A percentile compares a stretch with the other conserved stretches of the same genome.
Conservation (phyloP, 306 rosid species). For the Datisca glomerata region DNA sequence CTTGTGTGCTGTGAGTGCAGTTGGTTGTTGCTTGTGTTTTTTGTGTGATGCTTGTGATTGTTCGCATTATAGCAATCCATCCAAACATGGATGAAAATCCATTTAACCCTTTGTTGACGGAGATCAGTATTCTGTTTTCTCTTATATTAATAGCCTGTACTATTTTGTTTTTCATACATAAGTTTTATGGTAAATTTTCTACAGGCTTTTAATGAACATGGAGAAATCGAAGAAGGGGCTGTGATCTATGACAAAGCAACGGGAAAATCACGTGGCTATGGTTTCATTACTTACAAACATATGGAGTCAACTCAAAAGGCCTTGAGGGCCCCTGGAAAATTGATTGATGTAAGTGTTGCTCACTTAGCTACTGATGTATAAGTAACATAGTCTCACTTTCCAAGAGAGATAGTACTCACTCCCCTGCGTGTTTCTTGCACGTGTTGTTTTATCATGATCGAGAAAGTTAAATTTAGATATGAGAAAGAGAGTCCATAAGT, state of each 20-base stretch:
- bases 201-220: slow-evolving; percentile 65
- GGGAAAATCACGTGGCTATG: slow-evolving; percentile 68
- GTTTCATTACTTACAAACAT: slow-evolving; percentile 64
- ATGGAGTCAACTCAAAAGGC: slow-evolving; percentile 69
- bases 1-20: slow-evolving; percentile 77
- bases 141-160: background rate
- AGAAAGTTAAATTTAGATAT: too few relatives aligned
- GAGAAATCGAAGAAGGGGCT: slow-evolving; percentile 80
- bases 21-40: slow-evolving; percentile 39
- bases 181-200: too few relatives aligned
- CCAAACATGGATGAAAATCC: too few relatives aligned
- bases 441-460: too few relatives aligned
- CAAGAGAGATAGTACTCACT: too few relatives aligned
- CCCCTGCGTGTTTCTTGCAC: too few relatives aligned
- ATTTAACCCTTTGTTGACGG: too few relatives aligned
- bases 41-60: slow-evolving; percentile 45
- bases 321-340: slow-evolving; percentile 60
- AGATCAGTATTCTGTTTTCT: background rate
- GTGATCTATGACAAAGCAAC: slow-evolving; percentile 55
- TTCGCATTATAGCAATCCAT: too few relatives aligned
- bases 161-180: too few relatives aligned
- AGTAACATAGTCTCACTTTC: too few relatives aligned
- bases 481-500: too few relatives aligned
- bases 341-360: slow-evolving; percentile 54
- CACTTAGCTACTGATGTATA: too few relatives aligned